These are phyloP conservation scores for Brettanomyces custersianus DNA, from an alignment of 805 yeast species.

Conservation along the genomic window DNA sequence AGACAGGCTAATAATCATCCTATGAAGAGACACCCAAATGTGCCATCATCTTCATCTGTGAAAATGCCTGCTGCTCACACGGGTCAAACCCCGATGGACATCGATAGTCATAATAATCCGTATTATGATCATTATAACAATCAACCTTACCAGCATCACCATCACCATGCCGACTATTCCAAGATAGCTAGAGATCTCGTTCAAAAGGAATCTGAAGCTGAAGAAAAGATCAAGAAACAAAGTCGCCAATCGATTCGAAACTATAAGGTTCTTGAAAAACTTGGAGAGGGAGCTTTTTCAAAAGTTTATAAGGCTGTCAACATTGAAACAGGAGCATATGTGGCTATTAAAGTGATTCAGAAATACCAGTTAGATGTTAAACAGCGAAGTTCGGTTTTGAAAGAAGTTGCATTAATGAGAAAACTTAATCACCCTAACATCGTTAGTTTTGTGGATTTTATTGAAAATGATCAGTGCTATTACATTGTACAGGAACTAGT, in stretches of 20 bases:
- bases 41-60: too few species aligned
- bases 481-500: constrained; percentile 67
- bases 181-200: constrained; percentile 26
- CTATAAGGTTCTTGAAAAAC: constrained; percentile 35
- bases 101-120: too few species aligned
- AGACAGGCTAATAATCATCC: constrained; percentile 24
- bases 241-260: constrained; percentile 20
- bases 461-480: constrained; percentile 52
- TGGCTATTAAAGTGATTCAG: constrained; percentile 54
- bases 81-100: too few species aligned
- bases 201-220: constrained; percentile 21
- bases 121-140: neutral
- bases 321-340: constrained; percentile 27
- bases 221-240: constrained; percentile 11
- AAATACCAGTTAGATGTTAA: constrained; percentile 57
- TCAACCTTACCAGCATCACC: constrained; percentile 4
- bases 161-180: constrained; percentile 18
- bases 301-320: constrained; percentile 42
- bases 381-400: constrained; percentile 61
- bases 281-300: constrained; percentile 59
- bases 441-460: constrained; percentile 55
- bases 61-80: too few species aligned
- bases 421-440: constrained; percentile 56
- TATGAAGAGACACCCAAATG: too few species aligned
- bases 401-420: constrained; percentile 73